phyloP scores from a whole-genome alignment of 2,329 filamentous ascomycete species.

The Aspergillus intermedius region DNA sequence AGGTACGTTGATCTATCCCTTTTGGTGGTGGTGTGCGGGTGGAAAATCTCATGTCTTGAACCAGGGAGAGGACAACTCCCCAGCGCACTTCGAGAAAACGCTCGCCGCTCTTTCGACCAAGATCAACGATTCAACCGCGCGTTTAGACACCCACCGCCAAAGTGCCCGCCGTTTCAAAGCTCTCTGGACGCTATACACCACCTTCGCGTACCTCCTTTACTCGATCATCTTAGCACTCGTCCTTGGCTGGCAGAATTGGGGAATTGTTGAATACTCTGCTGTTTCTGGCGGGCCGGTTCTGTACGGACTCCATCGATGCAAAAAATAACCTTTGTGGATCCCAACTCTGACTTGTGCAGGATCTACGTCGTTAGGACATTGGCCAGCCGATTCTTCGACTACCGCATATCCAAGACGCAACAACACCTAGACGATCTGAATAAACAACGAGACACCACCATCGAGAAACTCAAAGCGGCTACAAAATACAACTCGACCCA shows the following conservation, averaged over 20 bases:
- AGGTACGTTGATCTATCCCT: constrained; percentile 45
- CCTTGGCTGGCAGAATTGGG: constrained; percentile 74
- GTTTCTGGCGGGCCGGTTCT: constrained; percentile 71
- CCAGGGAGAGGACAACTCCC: constrained; percentile 71
- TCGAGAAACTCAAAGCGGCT: constrained; percentile 87
- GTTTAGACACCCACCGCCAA: constrained; percentile 66
- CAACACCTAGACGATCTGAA: constrained; percentile 66
- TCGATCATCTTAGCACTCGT: constrained; percentile 75
- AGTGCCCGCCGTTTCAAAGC: constrained; percentile 72
- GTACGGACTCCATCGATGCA: constrained; percentile 43
- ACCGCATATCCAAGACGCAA: constrained; percentile 66
- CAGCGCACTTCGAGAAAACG: constrained; percentile 87
- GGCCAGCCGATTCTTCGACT: constrained; percentile 68
- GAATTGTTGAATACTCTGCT: constrained; percentile 67
- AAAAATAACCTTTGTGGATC: background rate
- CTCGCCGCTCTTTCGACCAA: constrained; percentile 75
- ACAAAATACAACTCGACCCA: constrained; percentile 96
- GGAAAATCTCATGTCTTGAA: background rate
- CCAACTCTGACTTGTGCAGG: constrained; percentile 40
- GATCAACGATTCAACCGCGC: constrained; percentile 67
- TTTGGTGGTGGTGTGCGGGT: background rate
- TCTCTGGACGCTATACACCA: constrained; percentile 83
- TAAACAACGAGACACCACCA: constrained; percentile 74
- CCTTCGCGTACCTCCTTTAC: constrained; percentile 84
- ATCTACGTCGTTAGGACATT: constrained; percentile 68